Conservation (phyloP, 2,329 filamentous ascomycete genomes). For the Thielaviopsis musarum region DNA sequence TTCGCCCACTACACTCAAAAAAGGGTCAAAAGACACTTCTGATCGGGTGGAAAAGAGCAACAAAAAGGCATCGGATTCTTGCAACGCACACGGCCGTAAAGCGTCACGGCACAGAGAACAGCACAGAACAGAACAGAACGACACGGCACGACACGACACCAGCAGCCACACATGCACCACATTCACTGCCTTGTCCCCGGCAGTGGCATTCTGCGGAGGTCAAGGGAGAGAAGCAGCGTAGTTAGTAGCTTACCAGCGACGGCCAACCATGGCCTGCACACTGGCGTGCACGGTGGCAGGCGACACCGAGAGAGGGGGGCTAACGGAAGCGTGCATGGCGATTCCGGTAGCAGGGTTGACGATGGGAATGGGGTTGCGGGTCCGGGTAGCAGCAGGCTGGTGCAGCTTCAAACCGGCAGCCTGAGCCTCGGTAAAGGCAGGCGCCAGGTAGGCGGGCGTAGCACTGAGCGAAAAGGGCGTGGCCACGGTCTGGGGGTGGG, state of each 20-base stretch:
- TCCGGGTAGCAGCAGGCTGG: slow-evolving; percentile 76
- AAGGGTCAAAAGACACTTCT: too few relatives aligned
- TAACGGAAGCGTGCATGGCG: slow-evolving; percentile 46
- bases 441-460: slow-evolving; percentile 47
- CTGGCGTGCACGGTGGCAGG: slow-evolving; percentile 41
- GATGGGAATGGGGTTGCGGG: slow-evolving; percentile 91
- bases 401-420: slow-evolving; percentile 62
- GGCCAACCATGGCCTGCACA: slow-evolving; percentile 20
- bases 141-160: background rate
- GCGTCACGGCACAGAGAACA: too few relatives aligned
- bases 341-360: slow-evolving; percentile 89
- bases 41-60: too few relatives aligned
- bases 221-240: background rate
- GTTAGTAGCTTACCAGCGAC: slow-evolving; percentile 33
- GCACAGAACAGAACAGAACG: too few relatives aligned
- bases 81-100: too few relatives aligned
- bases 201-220: slow-evolving; percentile 3
- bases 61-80: too few relatives aligned
- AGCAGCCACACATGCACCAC: background rate
- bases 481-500: slow-evolving; percentile 65
- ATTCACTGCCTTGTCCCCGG: background rate
- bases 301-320: slow-evolving; percentile 61
- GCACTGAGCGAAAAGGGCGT: slow-evolving; percentile 61
- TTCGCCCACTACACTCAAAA: too few relatives aligned
- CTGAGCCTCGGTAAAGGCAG: slow-evolving; percentile 49